Evolutionary conservation across 2,329 filamentous ascomycete species (phyloP).

Genomic region (Talaromyces albobiverticillius): DNA sequence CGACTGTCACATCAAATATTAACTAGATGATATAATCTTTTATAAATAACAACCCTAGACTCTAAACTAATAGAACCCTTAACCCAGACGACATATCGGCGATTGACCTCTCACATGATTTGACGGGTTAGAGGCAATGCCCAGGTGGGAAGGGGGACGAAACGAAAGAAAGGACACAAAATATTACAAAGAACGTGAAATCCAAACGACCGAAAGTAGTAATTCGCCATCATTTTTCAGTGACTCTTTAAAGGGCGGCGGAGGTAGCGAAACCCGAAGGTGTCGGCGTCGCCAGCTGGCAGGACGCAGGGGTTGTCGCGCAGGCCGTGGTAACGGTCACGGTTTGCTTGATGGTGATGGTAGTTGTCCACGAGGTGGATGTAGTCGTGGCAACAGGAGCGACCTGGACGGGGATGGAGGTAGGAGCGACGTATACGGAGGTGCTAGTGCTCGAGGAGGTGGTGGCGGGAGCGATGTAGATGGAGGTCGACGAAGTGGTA

Average conservation of each 20-base stretch:
- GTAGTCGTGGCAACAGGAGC: background rate
- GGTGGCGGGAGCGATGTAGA: background rate
- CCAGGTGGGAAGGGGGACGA: background rate
- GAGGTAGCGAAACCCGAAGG: slow-evolving; percentile 1
- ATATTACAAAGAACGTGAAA: background rate
- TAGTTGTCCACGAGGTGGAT: background rate
- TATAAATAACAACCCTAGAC: too few relatives aligned
- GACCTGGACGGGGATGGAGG: background rate
- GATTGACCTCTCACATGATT: too few relatives aligned
- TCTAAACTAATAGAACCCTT: too few relatives aligned
- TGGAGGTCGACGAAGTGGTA: background rate
- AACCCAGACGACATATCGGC: too few relatives aligned
- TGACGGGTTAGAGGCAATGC: too few relatives aligned
- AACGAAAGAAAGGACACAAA: background rate
- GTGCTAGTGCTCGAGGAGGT: background rate
- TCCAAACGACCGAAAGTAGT: background rate
- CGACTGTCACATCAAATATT: too few relatives aligned
- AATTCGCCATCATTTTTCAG: background rate
- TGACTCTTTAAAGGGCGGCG: background rate
- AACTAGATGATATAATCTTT: too few relatives aligned
- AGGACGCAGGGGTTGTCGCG: background rate
- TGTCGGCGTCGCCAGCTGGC: background rate
- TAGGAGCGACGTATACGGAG: background rate
- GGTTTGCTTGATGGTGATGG: slow-evolving; percentile 1
- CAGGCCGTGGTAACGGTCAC: slow-evolving; percentile 4